A percentile compares a stretch with the other conserved stretches of the same genome.
phyloP scores from a whole-genome alignment of 495 filamentous ascomycete genomes.

The Podospora didyma region DNA sequence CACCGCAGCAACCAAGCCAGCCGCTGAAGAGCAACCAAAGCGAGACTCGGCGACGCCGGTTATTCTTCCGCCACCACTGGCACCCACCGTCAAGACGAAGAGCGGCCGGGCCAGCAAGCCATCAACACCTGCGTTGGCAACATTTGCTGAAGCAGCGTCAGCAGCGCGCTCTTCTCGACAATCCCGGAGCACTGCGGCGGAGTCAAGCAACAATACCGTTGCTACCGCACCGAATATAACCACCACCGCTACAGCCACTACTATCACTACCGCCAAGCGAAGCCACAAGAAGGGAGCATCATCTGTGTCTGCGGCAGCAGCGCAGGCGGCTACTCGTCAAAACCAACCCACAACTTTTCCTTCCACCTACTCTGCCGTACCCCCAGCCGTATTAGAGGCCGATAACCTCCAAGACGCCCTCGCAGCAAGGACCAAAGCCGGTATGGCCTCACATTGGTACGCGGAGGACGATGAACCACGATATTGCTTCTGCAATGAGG shows the following conservation, averaged over 20 bases:
- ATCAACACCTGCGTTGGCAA: conserved; percentile 51
- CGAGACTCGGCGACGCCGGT: conserved; percentile 29
- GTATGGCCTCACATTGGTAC: conserved; percentile 35
- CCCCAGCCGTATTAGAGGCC: not conserved
- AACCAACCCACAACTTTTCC: not conserved
- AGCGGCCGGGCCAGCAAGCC: conserved; percentile 61
- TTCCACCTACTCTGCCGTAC: not conserved
- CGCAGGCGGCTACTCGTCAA: not conserved
- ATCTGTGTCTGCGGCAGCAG: conserved; percentile 32
- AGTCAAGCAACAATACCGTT: not conserved
- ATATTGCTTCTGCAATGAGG: conserved; percentile 90
- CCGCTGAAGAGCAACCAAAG: conserved; percentile 16
- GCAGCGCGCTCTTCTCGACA: conserved; percentile 21
- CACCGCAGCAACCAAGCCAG: conserved; percentile 12
- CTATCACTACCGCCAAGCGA: conserved; percentile 43
- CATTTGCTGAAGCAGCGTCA: conserved; percentile 42
- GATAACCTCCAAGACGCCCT: not conserved
- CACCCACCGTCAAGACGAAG: conserved; percentile 43
- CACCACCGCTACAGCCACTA: conserved; percentile 1
- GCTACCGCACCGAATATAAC: conserved; percentile 3
- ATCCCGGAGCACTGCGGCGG: conserved; percentile 18
- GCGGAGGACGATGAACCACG: conserved; percentile 75
- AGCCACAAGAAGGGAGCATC: conserved; percentile 64
- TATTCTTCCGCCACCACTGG: conserved; percentile 25
- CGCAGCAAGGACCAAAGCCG: conserved; percentile 9